Percentiles rank a stretch among this genome's conserved stretches.
Evolutionary conservation across 1,139 yeast species (phyloP).

Genomic region (Diutina ranongensis): DNA sequence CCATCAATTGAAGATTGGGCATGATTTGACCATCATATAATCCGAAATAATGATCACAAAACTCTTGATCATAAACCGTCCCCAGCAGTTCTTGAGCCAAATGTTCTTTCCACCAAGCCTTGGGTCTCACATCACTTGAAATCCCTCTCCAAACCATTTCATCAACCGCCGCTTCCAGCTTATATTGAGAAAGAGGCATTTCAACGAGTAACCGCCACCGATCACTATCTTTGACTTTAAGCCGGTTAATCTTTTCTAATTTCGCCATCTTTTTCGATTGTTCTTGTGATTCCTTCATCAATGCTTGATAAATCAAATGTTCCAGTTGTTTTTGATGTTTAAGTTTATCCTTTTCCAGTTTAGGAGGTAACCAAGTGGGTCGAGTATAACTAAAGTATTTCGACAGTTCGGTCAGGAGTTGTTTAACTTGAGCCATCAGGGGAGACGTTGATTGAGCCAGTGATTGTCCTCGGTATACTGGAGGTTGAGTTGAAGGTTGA

Average conservation of each 20-base stretch:
- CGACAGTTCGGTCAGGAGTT: constrained; percentile 4
- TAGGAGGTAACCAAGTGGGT: constrained; percentile 5
- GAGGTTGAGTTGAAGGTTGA: neutral
- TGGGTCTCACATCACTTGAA: neutral
- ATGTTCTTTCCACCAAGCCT: constrained; percentile 5
- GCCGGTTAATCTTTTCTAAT: neutral
- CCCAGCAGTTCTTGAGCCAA: constrained; percentile 1
- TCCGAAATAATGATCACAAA: constrained; percentile 3
- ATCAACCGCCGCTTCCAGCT: constrained; percentile 1
- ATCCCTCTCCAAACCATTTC: constrained; percentile 5
- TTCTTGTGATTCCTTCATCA: constrained; percentile 2
- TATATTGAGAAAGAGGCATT: neutral
- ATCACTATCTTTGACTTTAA: neutral
- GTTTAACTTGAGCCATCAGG: constrained; percentile 1
- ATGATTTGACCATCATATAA: neutral
- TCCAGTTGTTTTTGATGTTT: constrained; percentile 5
- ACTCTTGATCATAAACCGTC: neutral
- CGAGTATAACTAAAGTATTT: constrained; percentile 3
- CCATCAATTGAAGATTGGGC: constrained; percentile 1
- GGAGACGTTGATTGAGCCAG: neutral
- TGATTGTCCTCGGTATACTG: neutral
- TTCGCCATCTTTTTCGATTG: neutral
- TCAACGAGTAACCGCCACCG: constrained; percentile 1
- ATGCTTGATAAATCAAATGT: constrained; percentile 3
- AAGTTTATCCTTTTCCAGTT: constrained; percentile 3